Percentiles rank a stretch among this genome's conserved stretches.
phyloP scores from a whole-genome alignment of 2,329 filamentous ascomycete genomes.

The Trichoderma oligosporum region DNA sequence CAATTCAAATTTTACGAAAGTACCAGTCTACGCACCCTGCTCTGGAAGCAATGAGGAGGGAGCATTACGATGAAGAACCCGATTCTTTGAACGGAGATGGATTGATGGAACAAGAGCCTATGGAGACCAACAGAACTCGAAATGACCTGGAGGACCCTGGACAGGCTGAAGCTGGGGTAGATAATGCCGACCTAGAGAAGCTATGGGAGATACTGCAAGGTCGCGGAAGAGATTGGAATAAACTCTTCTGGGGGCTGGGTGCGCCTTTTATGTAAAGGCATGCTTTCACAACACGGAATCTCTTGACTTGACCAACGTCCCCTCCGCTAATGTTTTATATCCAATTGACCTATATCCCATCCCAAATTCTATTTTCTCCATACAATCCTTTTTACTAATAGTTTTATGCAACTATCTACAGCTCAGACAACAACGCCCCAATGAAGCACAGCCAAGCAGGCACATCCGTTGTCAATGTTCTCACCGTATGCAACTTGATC shows the following conservation, averaged over 20 bases:
- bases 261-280: conserved; percentile 30
- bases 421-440: not conserved
- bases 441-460: conserved; percentile 18
- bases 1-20: conserved; percentile 32
- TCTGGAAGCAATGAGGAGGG: conserved; percentile 21
- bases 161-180: conserved; percentile 19
- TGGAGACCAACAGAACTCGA: not conserved
- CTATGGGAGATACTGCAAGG: conserved; percentile 28
- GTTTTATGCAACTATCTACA: not conserved
- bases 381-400: no score
- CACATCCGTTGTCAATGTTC: conserved; percentile 17
- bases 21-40: conserved; percentile 28
- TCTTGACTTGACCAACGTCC: no score
- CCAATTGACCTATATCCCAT: no score
- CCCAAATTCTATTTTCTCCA: no score
- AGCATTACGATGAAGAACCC: not conserved
- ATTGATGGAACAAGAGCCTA: not conserved
- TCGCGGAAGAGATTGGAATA: conserved; percentile 31
- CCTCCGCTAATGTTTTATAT: no score
- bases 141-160: conserved; percentile 21
- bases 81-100: conserved; percentile 15
- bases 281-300: no score
- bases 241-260: conserved; percentile 33
- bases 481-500: conserved; percentile 13
- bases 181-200: conserved; percentile 26